Conservation (phyloP, 2,329 filamentous ascomycete species). For the Pseudopithomyces chartarum region DNA sequence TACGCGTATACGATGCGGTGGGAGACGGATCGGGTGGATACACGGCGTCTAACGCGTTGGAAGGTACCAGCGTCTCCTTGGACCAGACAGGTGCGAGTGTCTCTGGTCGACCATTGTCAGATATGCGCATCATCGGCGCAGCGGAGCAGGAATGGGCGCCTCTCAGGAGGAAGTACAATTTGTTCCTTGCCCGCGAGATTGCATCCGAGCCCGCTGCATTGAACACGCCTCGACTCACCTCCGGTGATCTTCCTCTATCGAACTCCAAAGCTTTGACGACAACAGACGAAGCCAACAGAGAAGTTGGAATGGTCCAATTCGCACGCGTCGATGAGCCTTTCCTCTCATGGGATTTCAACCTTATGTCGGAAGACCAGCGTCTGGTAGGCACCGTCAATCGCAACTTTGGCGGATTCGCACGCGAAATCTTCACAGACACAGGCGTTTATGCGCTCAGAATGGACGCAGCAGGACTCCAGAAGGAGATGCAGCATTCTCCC, state of each 20-base stretch:
- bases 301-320: conserved; percentile 62
- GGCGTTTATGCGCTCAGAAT: conserved; percentile 68
- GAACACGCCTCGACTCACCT: conserved; percentile 47
- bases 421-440: conserved; percentile 69
- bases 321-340: conserved; percentile 67
- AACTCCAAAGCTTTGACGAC: conserved; percentile 53
- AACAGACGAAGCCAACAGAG: conserved; percentile 37
- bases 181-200: conserved; percentile 62
- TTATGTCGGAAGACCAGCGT: conserved; percentile 55
- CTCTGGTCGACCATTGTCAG: conserved; percentile 57
- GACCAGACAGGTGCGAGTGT: conserved; percentile 56
- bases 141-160: conserved; percentile 69
- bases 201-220: conserved; percentile 37
- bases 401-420: conserved; percentile 65
- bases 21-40: conserved; percentile 28
- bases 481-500: conserved; percentile 45
- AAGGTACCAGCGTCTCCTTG: conserved; percentile 50
- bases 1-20: conserved; percentile 45
- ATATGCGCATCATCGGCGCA: conserved; percentile 68
- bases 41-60: conserved; percentile 50
- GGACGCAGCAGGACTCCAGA: conserved; percentile 59
- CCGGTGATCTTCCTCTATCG: conserved; percentile 55
- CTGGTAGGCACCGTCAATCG: conserved; percentile 67
- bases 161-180: conserved; percentile 66
- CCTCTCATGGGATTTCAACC: conserved; percentile 68